A percentile compares a stretch with the other conserved stretches of the same genome.
These are phyloP conservation scores for Trichosanthes cucumerina DNA, from an alignment of 306 rosid species.

Conservation along the genomic window DNA sequence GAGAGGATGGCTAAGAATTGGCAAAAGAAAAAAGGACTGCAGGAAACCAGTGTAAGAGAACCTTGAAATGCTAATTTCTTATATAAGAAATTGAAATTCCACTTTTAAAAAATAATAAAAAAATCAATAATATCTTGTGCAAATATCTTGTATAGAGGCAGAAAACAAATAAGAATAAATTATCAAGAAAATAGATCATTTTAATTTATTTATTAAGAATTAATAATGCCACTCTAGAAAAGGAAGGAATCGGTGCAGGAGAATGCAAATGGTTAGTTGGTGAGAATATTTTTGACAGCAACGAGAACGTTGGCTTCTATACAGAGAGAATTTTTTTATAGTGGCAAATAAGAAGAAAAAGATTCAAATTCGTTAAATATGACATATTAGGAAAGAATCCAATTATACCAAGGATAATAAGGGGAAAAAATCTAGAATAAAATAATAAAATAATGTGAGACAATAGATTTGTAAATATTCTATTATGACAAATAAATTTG, in stretches of 20 bases:
- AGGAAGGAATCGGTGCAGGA: background rate
- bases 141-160: too few relatives aligned
- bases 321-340: background rate
- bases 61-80: background rate
- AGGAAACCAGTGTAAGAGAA: too few relatives aligned
- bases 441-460: background rate
- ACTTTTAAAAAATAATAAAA: too few relatives aligned
- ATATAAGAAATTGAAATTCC: background rate
- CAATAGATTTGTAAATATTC: background rate
- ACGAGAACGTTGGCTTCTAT: background rate
- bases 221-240: background rate
- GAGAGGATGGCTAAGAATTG: background rate
- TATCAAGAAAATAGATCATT: too few relatives aligned
- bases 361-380: background rate
- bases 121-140: too few relatives aligned
- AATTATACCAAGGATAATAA: background rate
- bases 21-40: too few relatives aligned
- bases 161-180: too few relatives aligned
- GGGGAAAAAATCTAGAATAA: background rate
- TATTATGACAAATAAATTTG: background rate
- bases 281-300: background rate
- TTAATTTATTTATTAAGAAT: background rate
- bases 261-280: background rate
- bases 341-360: background rate
- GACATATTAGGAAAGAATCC: background rate